Percentiles rank a stretch among this genome's conserved stretches.
Evolutionary conservation across 345 rosid species (phyloP).

Genomic region (Populus euphratica): DNA sequence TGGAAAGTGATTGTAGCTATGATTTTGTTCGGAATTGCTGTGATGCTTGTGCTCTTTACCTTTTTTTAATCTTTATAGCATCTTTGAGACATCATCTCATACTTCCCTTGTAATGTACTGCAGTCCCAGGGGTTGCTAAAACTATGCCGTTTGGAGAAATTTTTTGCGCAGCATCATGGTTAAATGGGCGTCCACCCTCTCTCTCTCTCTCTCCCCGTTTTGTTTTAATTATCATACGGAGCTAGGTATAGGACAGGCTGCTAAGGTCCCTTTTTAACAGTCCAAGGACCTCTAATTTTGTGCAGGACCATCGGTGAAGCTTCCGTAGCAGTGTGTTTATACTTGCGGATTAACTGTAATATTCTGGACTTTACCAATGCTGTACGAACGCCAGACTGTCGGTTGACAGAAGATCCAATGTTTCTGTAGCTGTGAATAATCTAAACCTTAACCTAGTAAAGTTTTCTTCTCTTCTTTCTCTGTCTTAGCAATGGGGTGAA

Average conservation of each 20-base stretch:
- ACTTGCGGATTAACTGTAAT: neutral
- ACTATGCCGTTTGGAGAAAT: neutral
- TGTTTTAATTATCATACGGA: neutral
- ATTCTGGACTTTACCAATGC: neutral
- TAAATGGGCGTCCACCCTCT: neutral
- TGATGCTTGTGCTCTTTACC: neutral
- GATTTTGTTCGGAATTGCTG: neutral
- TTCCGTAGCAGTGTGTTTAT: neutral
- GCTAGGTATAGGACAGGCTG: neutral
- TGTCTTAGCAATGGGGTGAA: neutral
- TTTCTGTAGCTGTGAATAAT: neutral
- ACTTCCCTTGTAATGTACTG: neutral
- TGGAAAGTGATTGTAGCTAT: neutral
- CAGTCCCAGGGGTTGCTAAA: neutral
- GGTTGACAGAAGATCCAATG: neutral
- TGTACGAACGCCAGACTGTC: neutral
- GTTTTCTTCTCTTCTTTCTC: neutral
- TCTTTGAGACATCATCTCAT: neutral
- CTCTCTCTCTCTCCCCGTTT: too few relatives aligned
- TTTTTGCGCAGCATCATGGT: neutral
- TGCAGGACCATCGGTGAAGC: constrained; percentile 3
- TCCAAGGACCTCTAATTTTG: neutral
- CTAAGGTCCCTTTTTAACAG: neutral
- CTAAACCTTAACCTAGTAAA: neutral
- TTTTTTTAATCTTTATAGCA: neutral